phyloP scores from a whole-genome alignment of 2,329 filamentous ascomycete species.

The Colletotrichum tofieldiae region DNA sequence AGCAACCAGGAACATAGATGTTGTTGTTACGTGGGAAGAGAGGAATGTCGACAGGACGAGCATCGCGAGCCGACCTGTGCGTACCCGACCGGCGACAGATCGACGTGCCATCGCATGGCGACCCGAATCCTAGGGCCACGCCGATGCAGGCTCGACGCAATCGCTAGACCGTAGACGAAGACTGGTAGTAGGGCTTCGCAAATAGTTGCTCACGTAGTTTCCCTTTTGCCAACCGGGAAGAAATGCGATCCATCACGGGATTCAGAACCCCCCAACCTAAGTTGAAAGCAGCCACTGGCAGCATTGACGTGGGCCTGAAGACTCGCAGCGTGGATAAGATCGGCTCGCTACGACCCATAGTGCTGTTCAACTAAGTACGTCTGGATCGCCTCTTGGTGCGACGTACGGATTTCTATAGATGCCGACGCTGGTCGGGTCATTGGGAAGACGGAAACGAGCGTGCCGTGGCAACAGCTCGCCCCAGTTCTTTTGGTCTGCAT shows the following conservation, averaged over 20 bases:
- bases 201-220: background rate
- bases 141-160: background rate
- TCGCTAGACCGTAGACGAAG: background rate
- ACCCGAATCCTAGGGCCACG: background rate
- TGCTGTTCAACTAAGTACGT: background rate
- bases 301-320: background rate
- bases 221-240: background rate
- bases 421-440: background rate
- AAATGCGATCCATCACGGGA: background rate
- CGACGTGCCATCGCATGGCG: background rate
- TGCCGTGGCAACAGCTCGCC: background rate
- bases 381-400: background rate
- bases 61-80: background rate
- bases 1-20: background rate
- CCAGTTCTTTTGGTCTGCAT: background rate
- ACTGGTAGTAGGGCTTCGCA: background rate
- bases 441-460: background rate
- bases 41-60: background rate
- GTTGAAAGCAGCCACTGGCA: background rate
- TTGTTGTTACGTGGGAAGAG: background rate
- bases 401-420: background rate
- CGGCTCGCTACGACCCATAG: background rate
- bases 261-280: background rate
- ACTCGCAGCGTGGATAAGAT: background rate
- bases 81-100: background rate